Conservation (phyloP, 495 filamentous ascomycete species). For the Margaritispora aquatica region DNA sequence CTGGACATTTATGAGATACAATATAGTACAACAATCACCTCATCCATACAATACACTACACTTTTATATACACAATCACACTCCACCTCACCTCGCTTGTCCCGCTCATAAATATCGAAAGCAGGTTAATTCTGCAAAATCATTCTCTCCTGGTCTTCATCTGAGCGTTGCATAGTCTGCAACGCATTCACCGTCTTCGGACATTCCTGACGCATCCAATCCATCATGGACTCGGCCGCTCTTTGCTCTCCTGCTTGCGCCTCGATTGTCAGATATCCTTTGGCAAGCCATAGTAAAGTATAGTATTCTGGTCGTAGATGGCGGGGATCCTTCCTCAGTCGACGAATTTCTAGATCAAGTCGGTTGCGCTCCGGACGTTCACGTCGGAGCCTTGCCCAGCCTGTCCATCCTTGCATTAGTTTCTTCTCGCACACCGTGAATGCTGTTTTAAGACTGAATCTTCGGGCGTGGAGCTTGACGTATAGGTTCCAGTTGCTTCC, state of each 20-base stretch:
- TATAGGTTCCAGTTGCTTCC: slow-evolving; percentile 57
- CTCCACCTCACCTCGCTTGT: neutral
- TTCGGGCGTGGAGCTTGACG: slow-evolving; percentile 41
- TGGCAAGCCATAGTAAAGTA: slow-evolving; percentile 49
- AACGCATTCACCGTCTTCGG: slow-evolving; percentile 47
- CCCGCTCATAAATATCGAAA: neutral
- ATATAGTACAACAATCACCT: slow-evolving; percentile 1
- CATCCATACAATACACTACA: neutral
- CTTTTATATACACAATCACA: neutral
- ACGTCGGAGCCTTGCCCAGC: slow-evolving; percentile 48
- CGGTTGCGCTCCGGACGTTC: slow-evolving; percentile 26
- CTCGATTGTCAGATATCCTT: slow-evolving; percentile 38
- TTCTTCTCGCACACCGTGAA: slow-evolving; percentile 64
- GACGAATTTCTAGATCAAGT: slow-evolving; percentile 26
- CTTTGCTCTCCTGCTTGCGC: slow-evolving; percentile 27
- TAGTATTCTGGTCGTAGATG: slow-evolving; percentile 45
- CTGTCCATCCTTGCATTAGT: slow-evolving; percentile 69
- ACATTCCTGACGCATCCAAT: slow-evolving; percentile 32
- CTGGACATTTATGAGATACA: neutral
- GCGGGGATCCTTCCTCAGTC: slow-evolving; percentile 29
- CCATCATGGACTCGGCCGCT: slow-evolving; percentile 25
- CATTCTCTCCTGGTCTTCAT: slow-evolving; percentile 32
- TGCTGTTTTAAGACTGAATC: slow-evolving; percentile 40
- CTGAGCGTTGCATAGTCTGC: slow-evolving; percentile 43
- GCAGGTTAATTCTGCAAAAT: neutral